Conservation (phyloP, 2,329 filamentous ascomycete genomes). For the Ilyonectria destructans region DNA sequence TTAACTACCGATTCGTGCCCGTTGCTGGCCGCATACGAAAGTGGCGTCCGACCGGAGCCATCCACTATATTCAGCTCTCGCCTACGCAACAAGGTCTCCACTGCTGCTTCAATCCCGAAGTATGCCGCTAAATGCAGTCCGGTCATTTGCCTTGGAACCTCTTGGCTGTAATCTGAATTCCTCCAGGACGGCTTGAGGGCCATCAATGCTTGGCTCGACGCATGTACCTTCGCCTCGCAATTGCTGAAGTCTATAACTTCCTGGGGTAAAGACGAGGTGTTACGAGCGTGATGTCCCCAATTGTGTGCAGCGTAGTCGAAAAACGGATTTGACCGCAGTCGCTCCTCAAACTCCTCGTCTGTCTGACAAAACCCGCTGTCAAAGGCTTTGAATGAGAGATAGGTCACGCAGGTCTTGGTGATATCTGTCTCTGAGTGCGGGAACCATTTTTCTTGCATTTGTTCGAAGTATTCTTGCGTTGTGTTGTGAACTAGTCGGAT, state of each 20-base stretch:
- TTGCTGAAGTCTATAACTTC: constrained; percentile 8
- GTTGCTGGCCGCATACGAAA: constrained; percentile 11
- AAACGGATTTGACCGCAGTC: constrained; percentile 14
- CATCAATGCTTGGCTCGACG: constrained; percentile 4
- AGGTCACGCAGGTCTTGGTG: too few relatives aligned
- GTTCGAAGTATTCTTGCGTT: too few relatives aligned
- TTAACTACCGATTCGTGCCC: neutral
- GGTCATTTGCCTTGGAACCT: neutral
- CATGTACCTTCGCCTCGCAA: neutral
- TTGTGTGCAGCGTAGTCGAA: constrained; percentile 29
- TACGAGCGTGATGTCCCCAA: constrained; percentile 34
- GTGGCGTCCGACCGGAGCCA: constrained; percentile 8
- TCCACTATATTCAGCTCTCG: neutral
- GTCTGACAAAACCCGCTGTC: neutral
- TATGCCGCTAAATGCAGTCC: constrained; percentile 30
- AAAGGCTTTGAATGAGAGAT: constrained; percentile 49
- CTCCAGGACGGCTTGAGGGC: neutral
- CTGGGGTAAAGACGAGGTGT: neutral
- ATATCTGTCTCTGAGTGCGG: too few relatives aligned
- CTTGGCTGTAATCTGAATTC: neutral
- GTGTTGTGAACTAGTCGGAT: too few relatives aligned
- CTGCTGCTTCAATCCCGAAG: constrained; percentile 2
- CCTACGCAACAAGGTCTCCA: neutral
- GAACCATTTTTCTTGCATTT: too few relatives aligned
- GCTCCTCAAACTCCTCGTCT: neutral